Base-by-base conservation (phyloP, 2,329 filamentous ascomycete species). In the Fusarium sp. region DNA sequence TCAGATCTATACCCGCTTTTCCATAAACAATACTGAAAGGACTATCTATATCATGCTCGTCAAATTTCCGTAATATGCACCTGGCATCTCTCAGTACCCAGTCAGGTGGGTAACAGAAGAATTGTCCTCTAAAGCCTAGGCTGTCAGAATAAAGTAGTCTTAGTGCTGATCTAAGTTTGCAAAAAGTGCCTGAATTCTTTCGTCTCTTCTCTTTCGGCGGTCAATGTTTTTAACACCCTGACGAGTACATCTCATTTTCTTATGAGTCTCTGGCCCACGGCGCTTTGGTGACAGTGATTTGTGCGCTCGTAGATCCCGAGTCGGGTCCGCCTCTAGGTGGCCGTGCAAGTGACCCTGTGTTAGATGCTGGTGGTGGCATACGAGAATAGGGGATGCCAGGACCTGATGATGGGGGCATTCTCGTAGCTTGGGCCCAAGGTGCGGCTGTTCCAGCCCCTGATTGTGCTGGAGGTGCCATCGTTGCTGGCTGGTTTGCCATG, bases 401-500 rank as follows among this genome's bases (percentile, higher is more conserved):
- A 1, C 77, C 79, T 4, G 60, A 48, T n/a, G 70, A 52, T 8
- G 73, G 65, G 8, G 82, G 79, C 79, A 83, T 83, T 37, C 76
- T 77, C 37, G 80, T 77, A 21, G 79, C 77, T 48, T 81, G 77
- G 4, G 82, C 79, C 84, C 84, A 85, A 1, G 84, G 82, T 3
- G 82, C 83, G 21, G 80, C 77, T 11, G 80, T 84, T 13, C 81
- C 81, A 6, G 71, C 59, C n/a, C 59, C 58, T 21, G 75, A 58
- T 4, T 74, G 67, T n/a, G 67, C 67, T 43, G 70, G 59, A 11
- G 55, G 48, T 18, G 69, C 23, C 50, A 76, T 67, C 11, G 77
- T 71, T 14, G 76, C 62, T 11, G 88, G 86, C 66, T 90, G 88
- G 70, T 84, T 89, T 19, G 81, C 79, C 75, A 88, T 83, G 77